phyloP scores from a whole-genome alignment of 148 eudicot species.

The Persicaria tinctoria region DNA sequence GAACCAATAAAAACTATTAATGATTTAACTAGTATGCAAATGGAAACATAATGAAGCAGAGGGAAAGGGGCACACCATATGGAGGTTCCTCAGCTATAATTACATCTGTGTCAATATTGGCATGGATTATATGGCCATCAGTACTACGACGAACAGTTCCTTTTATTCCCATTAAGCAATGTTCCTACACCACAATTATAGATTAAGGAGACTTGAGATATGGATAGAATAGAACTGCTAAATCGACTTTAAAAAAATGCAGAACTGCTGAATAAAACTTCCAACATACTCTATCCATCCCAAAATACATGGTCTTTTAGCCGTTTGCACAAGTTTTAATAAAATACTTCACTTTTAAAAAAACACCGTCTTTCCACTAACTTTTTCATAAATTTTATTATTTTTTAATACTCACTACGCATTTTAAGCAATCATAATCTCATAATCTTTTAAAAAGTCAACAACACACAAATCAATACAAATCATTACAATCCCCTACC shows the following conservation, averaged over 20 bases:
- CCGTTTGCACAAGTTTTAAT: too few species aligned
- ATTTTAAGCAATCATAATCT: too few species aligned
- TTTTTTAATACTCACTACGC: too few species aligned
- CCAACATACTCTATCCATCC: background rate
- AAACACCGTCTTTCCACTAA: too few species aligned
- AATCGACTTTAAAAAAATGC: background rate
- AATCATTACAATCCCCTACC: too few species aligned
- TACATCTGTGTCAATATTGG: conserved; percentile 95
- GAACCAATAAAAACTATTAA: too few species aligned
- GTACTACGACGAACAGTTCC: conserved; percentile 98
- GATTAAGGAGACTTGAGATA: conserved; percentile 7
- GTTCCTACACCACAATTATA: conserved; percentile 53
- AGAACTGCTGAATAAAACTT: background rate
- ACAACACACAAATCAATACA: too few species aligned
- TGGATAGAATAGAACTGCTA: background rate
- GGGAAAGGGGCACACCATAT: conserved; percentile 46
- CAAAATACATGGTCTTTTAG: too few species aligned
- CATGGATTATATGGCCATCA: conserved; percentile 98
- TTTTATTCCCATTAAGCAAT: conserved; percentile 97
- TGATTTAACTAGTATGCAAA: too few species aligned
- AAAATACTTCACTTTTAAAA: too few species aligned
- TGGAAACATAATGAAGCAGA: background rate
- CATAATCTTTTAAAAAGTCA: too few species aligned
- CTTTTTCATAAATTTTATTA: too few species aligned
- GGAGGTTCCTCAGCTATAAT: conserved; percentile 97